Percentiles rank a stretch among this genome's conserved stretches.
Evolutionary conservation across 1,284 basidiomycete genomes (phyloP).

Genomic region (Boletus putidus): DNA sequence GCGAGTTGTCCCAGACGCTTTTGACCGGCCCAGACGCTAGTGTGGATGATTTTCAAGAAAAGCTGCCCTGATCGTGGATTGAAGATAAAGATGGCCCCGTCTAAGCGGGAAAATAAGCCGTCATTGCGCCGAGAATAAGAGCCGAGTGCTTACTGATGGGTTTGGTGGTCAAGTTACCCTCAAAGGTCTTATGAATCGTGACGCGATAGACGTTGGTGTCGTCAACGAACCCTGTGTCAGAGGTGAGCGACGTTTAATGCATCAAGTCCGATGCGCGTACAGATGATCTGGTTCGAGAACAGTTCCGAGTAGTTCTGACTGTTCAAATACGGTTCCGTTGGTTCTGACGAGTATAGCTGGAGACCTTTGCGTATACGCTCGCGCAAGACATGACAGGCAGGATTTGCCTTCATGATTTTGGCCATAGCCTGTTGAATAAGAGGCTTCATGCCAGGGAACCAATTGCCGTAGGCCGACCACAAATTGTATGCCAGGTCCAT

Average conservation of each 20-base stretch:
- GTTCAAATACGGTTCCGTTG: slow-evolving; percentile 98
- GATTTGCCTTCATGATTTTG: slow-evolving; percentile 99
- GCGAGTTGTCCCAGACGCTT: slow-evolving; percentile 99
- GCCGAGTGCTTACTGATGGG: slow-evolving; percentile 75
- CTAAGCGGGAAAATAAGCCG: slow-evolving; percentile 38
- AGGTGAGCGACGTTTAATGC: slow-evolving; percentile 10
- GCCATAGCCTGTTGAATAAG: slow-evolving; percentile 99
- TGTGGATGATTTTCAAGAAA: slow-evolving; percentile 99
- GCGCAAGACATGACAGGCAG: slow-evolving; percentile 95
- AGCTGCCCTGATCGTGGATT: slow-evolving; percentile 98
- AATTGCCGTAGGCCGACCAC: slow-evolving; percentile 99
- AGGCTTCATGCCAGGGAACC: slow-evolving; percentile 99
- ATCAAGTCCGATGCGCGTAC: slow-evolving; percentile 45
- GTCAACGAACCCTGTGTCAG: slow-evolving; percentile 84
- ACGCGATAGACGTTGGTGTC: slow-evolving; percentile 99
- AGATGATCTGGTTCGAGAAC: slow-evolving; percentile 99
- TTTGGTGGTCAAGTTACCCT: slow-evolving; percentile 99
- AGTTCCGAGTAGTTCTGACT: slow-evolving; percentile 97
- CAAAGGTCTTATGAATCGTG: slow-evolving; percentile 99
- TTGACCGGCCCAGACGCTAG: slow-evolving; percentile 99
- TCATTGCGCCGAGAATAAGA: neutral
- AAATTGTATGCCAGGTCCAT: slow-evolving; percentile 98
- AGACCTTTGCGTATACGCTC: slow-evolving; percentile 99
- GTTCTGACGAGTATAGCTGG: slow-evolving; percentile 98
- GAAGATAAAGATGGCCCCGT: slow-evolving; percentile 99